A percentile compares a stretch with the other conserved stretches of the same genome.
phyloP scores from a whole-genome alignment of 2,329 filamentous ascomycete species.

The Colletotrichum paranaense region DNA sequence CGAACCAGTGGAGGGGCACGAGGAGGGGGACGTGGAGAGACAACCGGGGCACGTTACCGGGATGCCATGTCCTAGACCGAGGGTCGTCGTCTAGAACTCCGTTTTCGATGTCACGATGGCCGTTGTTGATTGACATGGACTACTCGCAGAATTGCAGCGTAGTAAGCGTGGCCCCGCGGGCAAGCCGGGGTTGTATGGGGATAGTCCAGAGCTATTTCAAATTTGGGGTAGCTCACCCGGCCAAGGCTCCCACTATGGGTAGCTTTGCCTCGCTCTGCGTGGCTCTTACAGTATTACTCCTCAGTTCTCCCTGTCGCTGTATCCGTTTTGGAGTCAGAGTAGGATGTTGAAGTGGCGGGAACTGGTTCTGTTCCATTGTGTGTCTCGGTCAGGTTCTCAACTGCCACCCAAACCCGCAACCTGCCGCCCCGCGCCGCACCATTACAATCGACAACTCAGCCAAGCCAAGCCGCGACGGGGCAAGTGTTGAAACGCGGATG shows the following conservation, averaged over 20 bases:
- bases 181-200: conserved; percentile 1
- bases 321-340: not conserved
- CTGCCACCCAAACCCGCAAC: not conserved
- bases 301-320: not conserved
- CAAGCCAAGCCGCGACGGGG: conserved; percentile 13
- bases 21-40: conserved; percentile 8
- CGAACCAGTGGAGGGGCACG: conserved; percentile 19
- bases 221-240: conserved; percentile 28
- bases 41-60: conserved; percentile 6
- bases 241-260: not conserved
- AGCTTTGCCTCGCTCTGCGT: not conserved
- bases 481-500: conserved; percentile 23
- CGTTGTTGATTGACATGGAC: conserved; percentile 20
- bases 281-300: not conserved
- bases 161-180: conserved; percentile 1
- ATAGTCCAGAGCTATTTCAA: not conserved
- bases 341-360: not conserved
- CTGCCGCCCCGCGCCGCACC: not conserved
- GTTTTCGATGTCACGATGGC: conserved; percentile 22
- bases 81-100: conserved; percentile 10
- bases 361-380: not conserved
- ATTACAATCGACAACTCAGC: not conserved
- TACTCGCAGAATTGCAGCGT: conserved; percentile 24
- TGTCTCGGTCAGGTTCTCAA: not conserved
- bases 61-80: conserved; percentile 25